A percentile compares a stretch with the other conserved stretches of the same genome.
phyloP scores from a whole-genome alignment of 1,284 basidiomycete genomes.

The Sporisorium exsertum region DNA sequence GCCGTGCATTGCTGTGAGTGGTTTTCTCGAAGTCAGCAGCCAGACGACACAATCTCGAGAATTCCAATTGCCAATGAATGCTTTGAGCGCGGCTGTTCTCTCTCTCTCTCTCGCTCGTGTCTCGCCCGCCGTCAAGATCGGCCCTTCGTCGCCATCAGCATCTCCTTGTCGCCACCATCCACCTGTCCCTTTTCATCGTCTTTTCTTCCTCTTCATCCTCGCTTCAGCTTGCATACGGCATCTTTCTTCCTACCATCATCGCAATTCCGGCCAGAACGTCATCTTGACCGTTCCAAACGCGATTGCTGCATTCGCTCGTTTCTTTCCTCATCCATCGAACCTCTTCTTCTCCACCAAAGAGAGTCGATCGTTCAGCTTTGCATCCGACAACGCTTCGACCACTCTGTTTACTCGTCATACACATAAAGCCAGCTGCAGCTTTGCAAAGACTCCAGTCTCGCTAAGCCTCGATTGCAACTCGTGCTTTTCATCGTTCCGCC shows the following conservation, averaged over 20 bases:
- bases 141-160: constrained; percentile 21
- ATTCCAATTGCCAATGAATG: too few relatives aligned
- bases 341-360: neutral
- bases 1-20: neutral
- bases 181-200: constrained; percentile 10
- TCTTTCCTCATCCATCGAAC: constrained; percentile 9
- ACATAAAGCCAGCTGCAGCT: constrained; percentile 6
- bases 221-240: neutral
- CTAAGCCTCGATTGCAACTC: neutral
- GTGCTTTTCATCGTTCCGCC: neutral
- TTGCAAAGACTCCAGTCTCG: neutral
- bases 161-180: constrained; percentile 3
- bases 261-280: constrained; percentile 12
- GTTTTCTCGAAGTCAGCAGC: neutral
- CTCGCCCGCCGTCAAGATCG: neutral
- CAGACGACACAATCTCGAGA: neutral
- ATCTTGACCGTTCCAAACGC: constrained; percentile 3
- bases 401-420: neutral
- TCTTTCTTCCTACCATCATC: neutral
- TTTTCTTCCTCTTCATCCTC: constrained; percentile 3
- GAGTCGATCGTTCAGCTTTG: neutral
- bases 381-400: neutral
- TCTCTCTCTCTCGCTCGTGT: too few relatives aligned
- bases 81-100: neutral
- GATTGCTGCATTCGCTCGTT: constrained; percentile 32